Evolutionary conservation across 768 basidiomycete species (phyloP), one percentile per base, ranked within the genome.

Genomic region (Asterophora parasitica): DNA sequence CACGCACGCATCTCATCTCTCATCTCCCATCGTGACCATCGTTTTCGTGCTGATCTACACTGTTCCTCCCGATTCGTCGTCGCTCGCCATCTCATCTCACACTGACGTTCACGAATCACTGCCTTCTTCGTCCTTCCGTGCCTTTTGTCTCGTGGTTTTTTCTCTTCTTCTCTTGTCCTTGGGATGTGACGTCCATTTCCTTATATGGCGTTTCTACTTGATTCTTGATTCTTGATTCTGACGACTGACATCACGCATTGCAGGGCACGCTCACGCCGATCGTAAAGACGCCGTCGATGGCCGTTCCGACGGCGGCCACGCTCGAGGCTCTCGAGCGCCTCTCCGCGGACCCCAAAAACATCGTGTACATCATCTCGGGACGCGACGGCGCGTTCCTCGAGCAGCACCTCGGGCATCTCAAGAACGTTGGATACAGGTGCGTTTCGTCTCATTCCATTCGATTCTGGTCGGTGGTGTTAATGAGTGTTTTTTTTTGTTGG

Each of bases 291-390:
- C 95, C 95, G 0, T 82, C 85, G 42, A 86, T 87, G 72, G 95
- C 95, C 2, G 67, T 83, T 2, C 95, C 95, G 0, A 86, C 91
- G 0, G 64, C 76, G 5, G 73, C 76, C 15, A 85, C 94, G 3
- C 77, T 94, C 35, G 70, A 75, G 43, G 88, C 89, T 0, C 83
- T 99, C 49, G 66, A 77, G 44, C 72, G 72, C 49, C 78, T 99
- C 30, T 70, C 85, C 1, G 68, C 72, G 12, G 94, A 97, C 65
- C 90, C 94, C 17, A 75, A 74, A 59, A 99, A 99, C 66, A 56
- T 96, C 35, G 93, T 97, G 45, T 98, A 92, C 71, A 92, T 99
- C 66, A 96, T 99, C 64, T 96, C 93, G 0, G 95, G 95, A 1
- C 90, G 95, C 23, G 95, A 98, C 63, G 84, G 85, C 42, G 87